Evolutionary conservation across 169 alveolate genomes (phyloP).

Genomic region (Cryptosporidium xiaoi): DNA sequence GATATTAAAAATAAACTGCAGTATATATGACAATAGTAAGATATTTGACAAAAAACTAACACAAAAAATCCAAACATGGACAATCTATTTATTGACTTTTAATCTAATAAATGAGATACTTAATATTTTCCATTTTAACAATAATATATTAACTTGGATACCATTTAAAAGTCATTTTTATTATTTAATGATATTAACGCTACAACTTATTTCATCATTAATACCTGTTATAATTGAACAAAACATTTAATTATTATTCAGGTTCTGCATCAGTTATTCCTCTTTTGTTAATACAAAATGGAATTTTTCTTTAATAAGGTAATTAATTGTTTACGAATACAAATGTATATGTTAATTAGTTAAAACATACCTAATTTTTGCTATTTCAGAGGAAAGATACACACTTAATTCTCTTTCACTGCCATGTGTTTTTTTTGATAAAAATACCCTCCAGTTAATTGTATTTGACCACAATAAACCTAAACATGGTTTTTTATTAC

Average conservation of each 20-base stretch:
- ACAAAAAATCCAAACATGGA: conserved; percentile 50
- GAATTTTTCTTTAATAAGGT: conserved; percentile 14
- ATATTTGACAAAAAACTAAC: not conserved
- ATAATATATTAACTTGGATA: conserved; percentile 26
- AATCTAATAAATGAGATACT: conserved; percentile 9
- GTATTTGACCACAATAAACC: conserved; percentile 70
- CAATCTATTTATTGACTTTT: conserved; percentile 2
- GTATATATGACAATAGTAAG: not conserved
- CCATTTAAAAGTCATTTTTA: conserved; percentile 44
- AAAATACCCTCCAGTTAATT: conserved; percentile 52
- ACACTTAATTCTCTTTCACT: conserved; percentile 30
- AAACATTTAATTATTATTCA: not conserved
- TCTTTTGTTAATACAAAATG: conserved; percentile 40
- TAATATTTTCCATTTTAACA: not conserved
- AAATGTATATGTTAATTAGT: not conserved
- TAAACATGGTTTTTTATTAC: conserved; percentile 36
- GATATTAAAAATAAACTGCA: conserved; percentile 34
- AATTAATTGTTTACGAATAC: conserved; percentile 3
- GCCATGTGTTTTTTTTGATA: conserved; percentile 2
- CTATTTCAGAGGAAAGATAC: conserved; percentile 41
- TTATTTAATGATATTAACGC: conserved; percentile 17
- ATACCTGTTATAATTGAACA: conserved; percentile 25
- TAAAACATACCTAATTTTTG: conserved; percentile 55
- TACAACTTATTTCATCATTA: conserved; percentile 28
- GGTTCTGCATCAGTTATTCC: conserved; percentile 26